Base-by-base conservation (phyloP, 176 grass and related monocot genomes). In the Alloteropsis semialata region DNA sequence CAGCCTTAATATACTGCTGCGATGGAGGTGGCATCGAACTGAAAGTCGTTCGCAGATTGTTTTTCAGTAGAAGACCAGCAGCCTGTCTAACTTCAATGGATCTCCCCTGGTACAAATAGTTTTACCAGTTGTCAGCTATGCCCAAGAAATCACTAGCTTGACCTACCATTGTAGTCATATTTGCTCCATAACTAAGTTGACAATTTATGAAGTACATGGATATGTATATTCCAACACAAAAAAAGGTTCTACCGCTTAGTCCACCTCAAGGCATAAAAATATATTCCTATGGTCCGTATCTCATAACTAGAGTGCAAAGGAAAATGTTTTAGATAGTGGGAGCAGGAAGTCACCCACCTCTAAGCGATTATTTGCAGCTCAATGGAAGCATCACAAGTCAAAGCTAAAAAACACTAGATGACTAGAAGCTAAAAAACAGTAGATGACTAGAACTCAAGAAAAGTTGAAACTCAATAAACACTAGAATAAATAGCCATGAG, bases 41-140 rank as follows among this genome's bases (percentile, higher is more conserved):
- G 45, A 98, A 95, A 74, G 89, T 82, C 28, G 82, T 57, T 16
- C 96, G 87, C 29, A 88, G 64, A 51, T 98, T 95, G 58, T 98
- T 98, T 81, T 98, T 98, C 21, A 95, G 74, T 14, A 98, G 78
- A 69, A 98, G 79, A 55, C 96, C 96, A 57, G 96, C 96, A 43
- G 96, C 96, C 84, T 98, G 96, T 75, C 96, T 88, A 67, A 93
- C 87, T 95, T 98, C 96, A 60, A 91, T 48, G 59, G 92, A 79
- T 82, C 89, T 89, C 28, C 89, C 92, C 92, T 94, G 81, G 33
- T 87, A 86, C 28, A 84, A 49, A 76, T 36, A 83, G 22, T 82
- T 79, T 54, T 70, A 51, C 30, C 21, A 54, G 39, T 51, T 87
- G 75, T 87, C 50, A 89, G 48, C 32, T 37, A 71, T 56, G 71